phyloP scores from a whole-genome alignment of 1,284 basidiomycete species.

The Ganoderma resinaceum region DNA sequence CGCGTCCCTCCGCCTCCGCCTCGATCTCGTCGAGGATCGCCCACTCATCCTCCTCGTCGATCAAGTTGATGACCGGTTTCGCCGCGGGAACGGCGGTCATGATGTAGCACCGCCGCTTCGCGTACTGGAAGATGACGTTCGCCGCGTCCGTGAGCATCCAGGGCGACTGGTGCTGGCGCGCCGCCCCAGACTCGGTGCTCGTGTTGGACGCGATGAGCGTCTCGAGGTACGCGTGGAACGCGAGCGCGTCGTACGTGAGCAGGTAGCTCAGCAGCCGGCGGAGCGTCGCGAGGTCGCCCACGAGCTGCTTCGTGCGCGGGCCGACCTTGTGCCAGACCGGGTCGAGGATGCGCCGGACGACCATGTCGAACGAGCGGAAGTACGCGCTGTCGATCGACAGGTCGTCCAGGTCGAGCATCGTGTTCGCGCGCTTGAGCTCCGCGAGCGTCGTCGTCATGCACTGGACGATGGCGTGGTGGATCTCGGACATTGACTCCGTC shows the following conservation, averaged over 20 bases:
- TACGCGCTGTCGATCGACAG: conserved; percentile 94
- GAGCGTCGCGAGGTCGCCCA: conserved; percentile 87
- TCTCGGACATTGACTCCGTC: conserved; percentile 87
- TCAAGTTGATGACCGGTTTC: conserved; percentile 26
- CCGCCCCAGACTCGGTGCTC: conserved; percentile 53
- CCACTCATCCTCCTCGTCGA: conserved; percentile 89
- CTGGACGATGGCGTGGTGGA: conserved; percentile 92
- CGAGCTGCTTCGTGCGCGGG: conserved; percentile 90
- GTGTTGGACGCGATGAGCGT: conserved; percentile 85
- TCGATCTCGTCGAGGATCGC: conserved; percentile 88
- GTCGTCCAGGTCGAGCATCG: conserved; percentile 91
- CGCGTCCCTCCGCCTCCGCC: conserved; percentile 35
- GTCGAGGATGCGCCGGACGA: conserved; percentile 90
- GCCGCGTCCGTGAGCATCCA: conserved; percentile 95
- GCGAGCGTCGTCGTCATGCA: conserved; percentile 93
- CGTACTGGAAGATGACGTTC: conserved; percentile 86
- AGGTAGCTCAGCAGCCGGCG: conserved; percentile 90
- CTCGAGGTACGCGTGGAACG: conserved; percentile 93
- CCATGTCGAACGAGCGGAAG: conserved; percentile 91
- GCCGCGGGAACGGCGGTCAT: conserved; percentile 43
- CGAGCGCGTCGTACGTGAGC: conserved; percentile 90
- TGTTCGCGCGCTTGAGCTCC: conserved; percentile 91
- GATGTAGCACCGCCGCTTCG: conserved; percentile 81
- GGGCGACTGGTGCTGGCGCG: conserved; percentile 73
- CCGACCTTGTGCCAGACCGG: conserved; percentile 98